Conservation (phyloP, 1,284 basidiomycete species). For the Boletus holoroseus region DNA sequence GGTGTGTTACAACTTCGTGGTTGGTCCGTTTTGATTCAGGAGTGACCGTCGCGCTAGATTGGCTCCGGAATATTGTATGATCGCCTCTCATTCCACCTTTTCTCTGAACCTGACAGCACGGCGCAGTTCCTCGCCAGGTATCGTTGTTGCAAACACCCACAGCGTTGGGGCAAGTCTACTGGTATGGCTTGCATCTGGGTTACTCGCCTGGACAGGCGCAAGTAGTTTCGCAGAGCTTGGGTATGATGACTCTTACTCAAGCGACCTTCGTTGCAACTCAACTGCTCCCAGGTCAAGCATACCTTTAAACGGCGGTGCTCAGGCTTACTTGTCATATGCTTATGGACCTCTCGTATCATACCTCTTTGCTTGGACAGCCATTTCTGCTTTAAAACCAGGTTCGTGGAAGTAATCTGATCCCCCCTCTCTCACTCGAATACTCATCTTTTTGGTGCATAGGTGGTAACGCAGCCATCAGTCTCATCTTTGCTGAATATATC, state of each 20-base stretch:
- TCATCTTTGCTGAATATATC: conserved; percentile 83
- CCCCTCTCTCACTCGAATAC: background rate
- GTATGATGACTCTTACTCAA: conserved; percentile 37
- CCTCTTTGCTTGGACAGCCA: conserved; percentile 86
- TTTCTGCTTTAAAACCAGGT: conserved; percentile 84
- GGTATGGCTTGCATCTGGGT: conserved; percentile 76
- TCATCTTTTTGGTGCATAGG: conserved; percentile 38
- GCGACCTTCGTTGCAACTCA: background rate
- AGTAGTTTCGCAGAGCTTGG: conserved; percentile 88
- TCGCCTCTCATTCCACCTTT: background rate
- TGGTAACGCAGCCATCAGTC: conserved; percentile 61
- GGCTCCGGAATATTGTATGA: conserved; percentile 88
- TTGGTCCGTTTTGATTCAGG: background rate
- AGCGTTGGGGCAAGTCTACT: conserved; percentile 79
- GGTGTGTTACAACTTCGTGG: conserved; percentile 33
- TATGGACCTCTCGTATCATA: conserved; percentile 85
- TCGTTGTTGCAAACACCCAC: conserved; percentile 82
- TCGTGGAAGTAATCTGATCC: conserved; percentile 4
- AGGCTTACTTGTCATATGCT: conserved; percentile 86
- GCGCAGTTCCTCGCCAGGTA: conserved; percentile 77
- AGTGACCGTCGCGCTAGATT: conserved; percentile 44
- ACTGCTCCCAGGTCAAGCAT: conserved; percentile 40
- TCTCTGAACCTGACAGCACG: conserved; percentile 1
- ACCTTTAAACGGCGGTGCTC: conserved; percentile 85
- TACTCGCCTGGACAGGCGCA: conserved; percentile 90